phyloP scores from a whole-genome alignment of 768 basidiomycete species.

The Boletus sensibilis region DNA sequence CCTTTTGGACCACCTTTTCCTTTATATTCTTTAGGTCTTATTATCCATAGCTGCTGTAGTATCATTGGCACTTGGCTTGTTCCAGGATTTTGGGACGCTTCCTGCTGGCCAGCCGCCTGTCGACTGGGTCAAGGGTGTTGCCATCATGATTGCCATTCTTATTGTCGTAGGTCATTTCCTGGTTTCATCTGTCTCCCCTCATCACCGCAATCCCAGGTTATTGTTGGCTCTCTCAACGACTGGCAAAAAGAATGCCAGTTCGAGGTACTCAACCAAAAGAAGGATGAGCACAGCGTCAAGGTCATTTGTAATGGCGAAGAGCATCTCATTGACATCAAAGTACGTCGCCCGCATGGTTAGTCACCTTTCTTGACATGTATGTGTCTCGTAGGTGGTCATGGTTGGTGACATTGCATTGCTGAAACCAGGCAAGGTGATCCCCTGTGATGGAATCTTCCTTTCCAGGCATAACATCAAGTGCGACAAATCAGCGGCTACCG shows the following conservation, averaged over 20 bases:
- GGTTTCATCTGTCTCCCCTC: not conserved
- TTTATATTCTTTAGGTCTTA: conserved; percentile 55
- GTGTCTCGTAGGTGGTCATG: conserved; percentile 67
- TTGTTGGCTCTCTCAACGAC: conserved; percentile 94
- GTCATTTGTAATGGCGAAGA: conserved; percentile 74
- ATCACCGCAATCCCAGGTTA: conserved; percentile 45
- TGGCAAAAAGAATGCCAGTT: conserved; percentile 99
- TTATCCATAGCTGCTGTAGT: conserved; percentile 90
- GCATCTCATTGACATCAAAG: conserved; percentile 78
- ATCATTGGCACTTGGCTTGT: conserved; percentile 90
- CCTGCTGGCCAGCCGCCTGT: conserved; percentile 67
- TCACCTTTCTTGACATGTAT: not conserved
- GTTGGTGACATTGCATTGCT: conserved; percentile 91
- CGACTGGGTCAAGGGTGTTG: conserved; percentile 96
- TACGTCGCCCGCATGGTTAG: conserved; percentile 24
- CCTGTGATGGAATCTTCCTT: conserved; percentile 94
- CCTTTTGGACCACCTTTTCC: not conserved
- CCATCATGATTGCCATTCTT: conserved; percentile 71
- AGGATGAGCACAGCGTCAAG: conserved; percentile 90
- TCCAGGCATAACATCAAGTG: conserved; percentile 91
- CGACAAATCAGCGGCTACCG: conserved; percentile 95
- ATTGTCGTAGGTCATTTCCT: conserved; percentile 59
- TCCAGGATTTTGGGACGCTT: conserved; percentile 84
- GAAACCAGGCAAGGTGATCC: conserved; percentile 94
- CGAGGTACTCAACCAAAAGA: conserved; percentile 86